A percentile compares a stretch with the other conserved stretches of the same genome.
These are phyloP conservation scores for Tuctoria greenei DNA, from an alignment of 176 grass and related monocot species.

Conservation along the genomic window DNA sequence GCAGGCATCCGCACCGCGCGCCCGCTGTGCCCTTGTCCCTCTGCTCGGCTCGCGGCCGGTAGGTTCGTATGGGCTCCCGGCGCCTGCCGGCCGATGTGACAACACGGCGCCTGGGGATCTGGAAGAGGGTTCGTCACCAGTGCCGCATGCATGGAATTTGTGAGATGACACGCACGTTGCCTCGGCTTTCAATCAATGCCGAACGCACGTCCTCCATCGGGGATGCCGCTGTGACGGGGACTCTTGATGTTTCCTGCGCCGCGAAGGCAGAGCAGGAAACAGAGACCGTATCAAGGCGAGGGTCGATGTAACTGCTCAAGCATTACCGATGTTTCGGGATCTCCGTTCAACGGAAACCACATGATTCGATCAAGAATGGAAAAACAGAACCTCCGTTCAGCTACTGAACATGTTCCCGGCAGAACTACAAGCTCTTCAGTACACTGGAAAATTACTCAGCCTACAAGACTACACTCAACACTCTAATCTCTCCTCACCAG, in stretches of 20 bases:
- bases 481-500: conserved; percentile 21
- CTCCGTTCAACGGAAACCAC: not conserved
- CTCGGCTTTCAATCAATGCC: not conserved
- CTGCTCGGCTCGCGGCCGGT: not conserved
- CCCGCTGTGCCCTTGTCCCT: not conserved
- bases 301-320: not conserved
- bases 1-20: conserved; percentile 5
- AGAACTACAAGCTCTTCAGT: conserved; percentile 51
- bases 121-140: not conserved
- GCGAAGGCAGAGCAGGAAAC: not conserved
- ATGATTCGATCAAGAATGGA: conserved; percentile 25
- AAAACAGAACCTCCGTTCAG: conserved; percentile 6
- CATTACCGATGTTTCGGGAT: not conserved
- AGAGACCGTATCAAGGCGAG: not conserved
- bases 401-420: conserved; percentile 34
- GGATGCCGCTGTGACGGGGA: not conserved
- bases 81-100: conserved; percentile 8
- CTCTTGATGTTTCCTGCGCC: not conserved
- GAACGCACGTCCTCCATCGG: not conserved
- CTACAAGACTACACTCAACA: conserved; percentile 51
- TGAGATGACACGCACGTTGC: conserved; percentile 35
- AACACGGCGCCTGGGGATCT: conserved; percentile 29
- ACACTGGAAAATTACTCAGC: conserved; percentile 39
- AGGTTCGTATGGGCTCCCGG: not conserved
- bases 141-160: conserved; percentile 9